phyloP scores from a whole-genome alignment of 306 rosid species.

The Acacia confusa region DNA sequence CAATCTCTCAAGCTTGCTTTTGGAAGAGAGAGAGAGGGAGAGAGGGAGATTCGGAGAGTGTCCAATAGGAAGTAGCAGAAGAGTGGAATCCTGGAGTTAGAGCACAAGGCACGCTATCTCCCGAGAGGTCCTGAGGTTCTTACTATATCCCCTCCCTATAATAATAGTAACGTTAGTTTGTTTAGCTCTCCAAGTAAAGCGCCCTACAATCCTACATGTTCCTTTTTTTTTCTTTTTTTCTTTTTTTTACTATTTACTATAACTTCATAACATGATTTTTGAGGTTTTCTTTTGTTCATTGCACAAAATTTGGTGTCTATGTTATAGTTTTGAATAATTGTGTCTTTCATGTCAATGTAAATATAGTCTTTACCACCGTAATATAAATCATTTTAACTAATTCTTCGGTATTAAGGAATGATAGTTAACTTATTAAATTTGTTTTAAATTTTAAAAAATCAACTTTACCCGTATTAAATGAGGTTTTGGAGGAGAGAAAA shows the following conservation, averaged over 20 bases:
- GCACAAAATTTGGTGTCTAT: background rate
- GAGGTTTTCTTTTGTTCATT: no score
- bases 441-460: no score
- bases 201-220: slow-evolving; percentile 27
- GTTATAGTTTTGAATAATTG: no score
- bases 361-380: no score
- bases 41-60: slow-evolving; percentile 51
- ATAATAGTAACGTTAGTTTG: slow-evolving; percentile 44
- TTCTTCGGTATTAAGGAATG: no score
- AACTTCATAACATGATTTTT: background rate
- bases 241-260: no score
- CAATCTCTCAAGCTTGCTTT: background rate
- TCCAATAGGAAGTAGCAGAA: slow-evolving; percentile 36
- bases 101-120: slow-evolving; percentile 65
- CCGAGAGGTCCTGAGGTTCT: slow-evolving; percentile 28
- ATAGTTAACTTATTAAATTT: no score
- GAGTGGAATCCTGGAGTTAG: slow-evolving; percentile 55
- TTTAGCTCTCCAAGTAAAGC: slow-evolving; percentile 70
- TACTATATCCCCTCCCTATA: background rate
- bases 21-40: slow-evolving; percentile 19
- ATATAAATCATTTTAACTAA: no score
- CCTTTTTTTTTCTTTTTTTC: background rate
- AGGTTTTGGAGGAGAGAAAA: no score
- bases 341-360: no score
- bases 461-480: no score